Conservation (phyloP, 768 basidiomycete species). For the Boletus sensibilis region DNA sequence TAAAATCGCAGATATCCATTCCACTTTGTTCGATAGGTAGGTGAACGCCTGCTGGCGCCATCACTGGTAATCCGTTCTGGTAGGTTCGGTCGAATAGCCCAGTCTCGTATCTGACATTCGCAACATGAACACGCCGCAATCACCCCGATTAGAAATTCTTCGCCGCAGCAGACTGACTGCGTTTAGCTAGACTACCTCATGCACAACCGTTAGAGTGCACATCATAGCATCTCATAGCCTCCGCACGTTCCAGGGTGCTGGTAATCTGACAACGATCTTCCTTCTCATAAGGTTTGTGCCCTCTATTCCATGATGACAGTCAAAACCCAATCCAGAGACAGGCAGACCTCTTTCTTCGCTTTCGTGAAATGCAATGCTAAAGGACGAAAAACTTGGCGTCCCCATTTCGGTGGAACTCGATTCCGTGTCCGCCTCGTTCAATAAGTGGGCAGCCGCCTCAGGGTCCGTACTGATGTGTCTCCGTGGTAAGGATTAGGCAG, state of each 20-base stretch:
- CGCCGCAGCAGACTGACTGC: background rate
- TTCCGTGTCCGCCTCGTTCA: background rate
- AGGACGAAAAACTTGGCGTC: background rate
- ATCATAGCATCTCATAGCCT: no score
- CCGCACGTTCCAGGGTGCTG: background rate
- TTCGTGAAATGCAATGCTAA: background rate
- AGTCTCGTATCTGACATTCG: background rate
- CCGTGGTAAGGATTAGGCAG: background rate
- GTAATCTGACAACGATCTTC: background rate
- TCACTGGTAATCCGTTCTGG: no score
- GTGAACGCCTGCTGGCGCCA: background rate
- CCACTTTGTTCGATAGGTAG: background rate
- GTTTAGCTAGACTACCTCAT: background rate
- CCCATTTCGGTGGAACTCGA: background rate
- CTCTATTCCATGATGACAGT: background rate
- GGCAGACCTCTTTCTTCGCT: background rate
- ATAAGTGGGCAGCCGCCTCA: no score
- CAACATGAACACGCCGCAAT: background rate
- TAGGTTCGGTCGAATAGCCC: no score
- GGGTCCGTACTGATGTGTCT: background rate
- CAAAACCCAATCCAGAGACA: background rate
- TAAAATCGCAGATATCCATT: background rate
- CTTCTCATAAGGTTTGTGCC: background rate
- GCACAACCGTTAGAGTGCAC: background rate
- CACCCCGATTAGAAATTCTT: background rate